Base-by-base conservation (phyloP, 352 stramenopile species). In the Globisporangium yorkense region DNA sequence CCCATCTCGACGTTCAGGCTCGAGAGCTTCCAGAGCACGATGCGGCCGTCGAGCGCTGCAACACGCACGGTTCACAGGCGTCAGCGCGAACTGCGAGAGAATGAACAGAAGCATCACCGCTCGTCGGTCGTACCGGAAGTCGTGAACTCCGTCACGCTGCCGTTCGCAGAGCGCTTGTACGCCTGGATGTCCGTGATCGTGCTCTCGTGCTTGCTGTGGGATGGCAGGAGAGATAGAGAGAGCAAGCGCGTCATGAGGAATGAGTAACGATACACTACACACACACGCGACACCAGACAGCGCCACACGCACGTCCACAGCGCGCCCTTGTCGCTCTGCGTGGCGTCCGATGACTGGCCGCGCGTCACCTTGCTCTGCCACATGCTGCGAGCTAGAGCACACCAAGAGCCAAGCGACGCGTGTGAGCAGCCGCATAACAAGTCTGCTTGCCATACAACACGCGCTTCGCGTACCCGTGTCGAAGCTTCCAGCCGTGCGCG, bases 291-390 rank as follows among this genome's bases (percentile, higher is more conserved):
- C 54, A 3, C 6, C 37, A 21, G 21, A 9, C 24, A 33, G 15
- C 43, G 16, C 40, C 39, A 4, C 39, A 80, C 75, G 48, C 80
- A 88, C 78, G 87, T 95, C 85, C 85, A 95, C 40, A 95, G 55
- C 27, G 77, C 69, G 24, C 82, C 83, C 64, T 90, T 92, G 62
- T 95, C 85, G 48, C 74, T 80, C 53, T 85, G 62, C 48, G 85
- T 95, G 12, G 85, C 85, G 54, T 92, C 83, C 39, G 83, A 89
- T 20, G 83, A 89, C 57, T 95, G 85, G 3, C 85, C 85, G 43
- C 85, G 81, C 47, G 70, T 82, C 49, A 95, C 85, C 56, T 93
- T 95, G 70, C 83, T 93, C 54, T 92, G 79, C 67, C 87, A 95
- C 62, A 92, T 80, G 57, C 80, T 89, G 40, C 78, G 74, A 56